Percentiles rank a stretch among this genome's conserved stretches.
Evolutionary conservation across 2,329 filamentous ascomycete genomes (phyloP).

Genomic region (Aspergillus niger): DNA sequence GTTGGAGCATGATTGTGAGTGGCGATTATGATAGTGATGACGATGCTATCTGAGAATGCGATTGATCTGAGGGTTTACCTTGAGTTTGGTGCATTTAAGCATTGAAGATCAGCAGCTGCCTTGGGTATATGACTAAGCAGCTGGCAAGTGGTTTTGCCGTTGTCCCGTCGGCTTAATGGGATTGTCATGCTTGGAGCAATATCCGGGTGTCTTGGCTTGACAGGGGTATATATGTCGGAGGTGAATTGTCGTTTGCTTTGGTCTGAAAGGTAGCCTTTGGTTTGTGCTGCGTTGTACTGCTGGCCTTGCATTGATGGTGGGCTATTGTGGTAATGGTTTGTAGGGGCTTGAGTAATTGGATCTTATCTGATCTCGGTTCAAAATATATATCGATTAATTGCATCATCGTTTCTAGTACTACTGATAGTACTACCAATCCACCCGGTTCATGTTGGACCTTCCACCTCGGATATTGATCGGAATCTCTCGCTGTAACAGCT

Average conservation of each 20-base stretch:
- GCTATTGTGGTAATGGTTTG: not conserved
- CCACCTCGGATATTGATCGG: too few relatives aligned
- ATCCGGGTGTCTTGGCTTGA: not conserved
- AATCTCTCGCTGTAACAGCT: too few relatives aligned
- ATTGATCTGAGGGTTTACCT: not conserved
- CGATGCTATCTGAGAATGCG: not conserved
- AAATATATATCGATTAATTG: not conserved
- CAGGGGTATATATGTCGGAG: not conserved
- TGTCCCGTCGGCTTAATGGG: constrained; percentile 5
- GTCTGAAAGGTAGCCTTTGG: not conserved
- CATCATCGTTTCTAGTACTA: too few relatives aligned
- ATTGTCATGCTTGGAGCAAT: not conserved
- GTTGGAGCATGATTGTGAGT: constrained; percentile 11
- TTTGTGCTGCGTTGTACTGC: not conserved
- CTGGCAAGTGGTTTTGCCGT: not conserved
- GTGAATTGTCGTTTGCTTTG: not conserved
- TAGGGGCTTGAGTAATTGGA: too few relatives aligned
- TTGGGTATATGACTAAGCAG: constrained; percentile 2
- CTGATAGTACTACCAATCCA: too few relatives aligned
- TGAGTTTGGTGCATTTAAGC: constrained; percentile 1
- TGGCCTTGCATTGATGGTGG: not conserved
- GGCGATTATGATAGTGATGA: constrained; percentile 12
- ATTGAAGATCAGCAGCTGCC: not conserved
- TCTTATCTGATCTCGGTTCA: not conserved
- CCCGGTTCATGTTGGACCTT: too few relatives aligned